Percentiles rank a stretch among this genome's conserved stretches.
These are phyloP conservation scores for Aspergillus baeticus DNA, from an alignment of 495 filamentous ascomycete species.

Conservation along the genomic window DNA sequence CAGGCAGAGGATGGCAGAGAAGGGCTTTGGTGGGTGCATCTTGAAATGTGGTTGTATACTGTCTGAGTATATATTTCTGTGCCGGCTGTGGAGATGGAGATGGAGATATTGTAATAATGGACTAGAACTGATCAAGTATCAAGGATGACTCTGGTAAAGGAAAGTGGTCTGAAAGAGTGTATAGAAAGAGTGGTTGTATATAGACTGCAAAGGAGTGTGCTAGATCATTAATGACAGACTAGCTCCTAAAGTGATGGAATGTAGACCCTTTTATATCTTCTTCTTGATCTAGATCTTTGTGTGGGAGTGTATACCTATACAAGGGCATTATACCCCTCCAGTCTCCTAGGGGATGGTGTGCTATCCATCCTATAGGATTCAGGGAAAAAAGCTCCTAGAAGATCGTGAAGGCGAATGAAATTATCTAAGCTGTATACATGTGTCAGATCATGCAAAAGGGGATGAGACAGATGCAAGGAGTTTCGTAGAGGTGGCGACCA, in stretches of 20 bases:
- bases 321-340: no score
- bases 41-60: no score
- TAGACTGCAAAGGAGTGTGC: no score
- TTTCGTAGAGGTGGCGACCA: not conserved
- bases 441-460: not conserved
- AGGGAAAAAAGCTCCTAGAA: not conserved
- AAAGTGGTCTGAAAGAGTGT: no score
- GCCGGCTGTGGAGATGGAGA: no score
- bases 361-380: not conserved
- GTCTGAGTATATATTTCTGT: no score
- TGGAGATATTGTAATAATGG: no score
- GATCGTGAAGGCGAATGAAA: not conserved
- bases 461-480: constrained; percentile 2
- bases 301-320: not conserved
- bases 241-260: no score
- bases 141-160: no score
- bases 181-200: no score
- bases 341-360: not conserved
- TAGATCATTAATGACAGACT: constrained; percentile 14
- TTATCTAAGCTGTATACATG: not conserved
- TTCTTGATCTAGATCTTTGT: not conserved
- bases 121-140: no score
- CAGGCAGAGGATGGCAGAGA: constrained; percentile 37
- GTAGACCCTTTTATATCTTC: no score
- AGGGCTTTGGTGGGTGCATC: constrained; percentile 34